phyloP scores from a whole-genome alignment of 371 early-diverging fungal genomes.

The Furculomyces boomerangus region DNA sequence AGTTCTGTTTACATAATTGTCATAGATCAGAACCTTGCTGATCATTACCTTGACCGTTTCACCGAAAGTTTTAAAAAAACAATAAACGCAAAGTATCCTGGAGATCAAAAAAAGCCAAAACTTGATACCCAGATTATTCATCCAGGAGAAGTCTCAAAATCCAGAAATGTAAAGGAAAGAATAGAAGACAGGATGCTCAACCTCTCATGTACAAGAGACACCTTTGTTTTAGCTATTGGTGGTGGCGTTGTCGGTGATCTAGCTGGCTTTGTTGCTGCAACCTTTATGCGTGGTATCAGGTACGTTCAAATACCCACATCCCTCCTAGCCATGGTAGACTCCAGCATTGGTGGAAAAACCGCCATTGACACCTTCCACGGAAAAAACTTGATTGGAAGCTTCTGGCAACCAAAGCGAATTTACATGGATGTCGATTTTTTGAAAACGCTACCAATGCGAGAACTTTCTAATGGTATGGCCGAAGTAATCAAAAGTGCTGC shows the following conservation, averaged over 20 bases:
- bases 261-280: slow-evolving; percentile 88
- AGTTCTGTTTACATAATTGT: slow-evolving; percentile 74
- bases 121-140: slow-evolving; percentile 64
- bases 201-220: slow-evolving; percentile 79
- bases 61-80: slow-evolving; percentile 15
- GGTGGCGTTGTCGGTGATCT: slow-evolving; percentile 97
- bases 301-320: slow-evolving; percentile 91
- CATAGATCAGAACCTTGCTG: slow-evolving; percentile 72
- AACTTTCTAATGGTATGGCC: slow-evolving; percentile 93
- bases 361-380: slow-evolving; percentile 90
- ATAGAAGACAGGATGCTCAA: slow-evolving; percentile 86
- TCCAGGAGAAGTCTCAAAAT: slow-evolving; percentile 83
- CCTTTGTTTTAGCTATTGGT: slow-evolving; percentile 83
- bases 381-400: slow-evolving; percentile 92
- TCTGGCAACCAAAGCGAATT: slow-evolving; percentile 89
- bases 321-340: slow-evolving; percentile 94
- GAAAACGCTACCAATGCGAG: slow-evolving; percentile 74
- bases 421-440: slow-evolving; percentile 80
- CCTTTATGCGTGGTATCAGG: slow-evolving; percentile 94
- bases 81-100: neutral
- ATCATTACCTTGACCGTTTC: slow-evolving; percentile 47
- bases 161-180: slow-evolving; percentile 63
- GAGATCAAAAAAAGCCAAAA: slow-evolving; percentile 25
- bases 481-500: slow-evolving; percentile 96
- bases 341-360: slow-evolving; percentile 94